Conservation (phyloP, 495 filamentous ascomycete species). For the Neurospora sp. region DNA sequence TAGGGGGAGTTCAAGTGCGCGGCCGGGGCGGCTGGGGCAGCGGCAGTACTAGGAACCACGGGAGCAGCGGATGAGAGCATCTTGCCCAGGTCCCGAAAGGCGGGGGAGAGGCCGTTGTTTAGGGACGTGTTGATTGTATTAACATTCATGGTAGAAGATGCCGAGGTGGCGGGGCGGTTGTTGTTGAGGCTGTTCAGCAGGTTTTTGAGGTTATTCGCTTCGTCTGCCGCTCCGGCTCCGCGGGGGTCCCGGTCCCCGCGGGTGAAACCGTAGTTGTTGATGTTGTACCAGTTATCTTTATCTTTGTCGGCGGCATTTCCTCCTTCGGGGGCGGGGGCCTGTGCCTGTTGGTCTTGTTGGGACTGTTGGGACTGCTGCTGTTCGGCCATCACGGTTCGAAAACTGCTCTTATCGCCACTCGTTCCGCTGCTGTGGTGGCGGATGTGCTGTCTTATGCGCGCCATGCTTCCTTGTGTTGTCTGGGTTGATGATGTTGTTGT, state of each 20-base stretch:
- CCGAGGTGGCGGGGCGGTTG: not conserved
- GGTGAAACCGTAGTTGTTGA: not conserved
- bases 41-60: not conserved
- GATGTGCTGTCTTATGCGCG: conserved; percentile 26
- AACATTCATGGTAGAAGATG: not conserved
- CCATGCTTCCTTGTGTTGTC: conserved; percentile 14
- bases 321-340: not conserved
- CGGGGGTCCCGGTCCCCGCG: not conserved
- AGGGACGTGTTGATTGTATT: not conserved
- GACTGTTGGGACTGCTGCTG: no score
- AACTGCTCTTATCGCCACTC: conserved; percentile 16
- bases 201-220: not conserved
- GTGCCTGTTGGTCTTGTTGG: no score
- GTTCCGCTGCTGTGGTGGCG: conserved; percentile 27
- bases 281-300: not conserved
- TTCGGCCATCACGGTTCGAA: conserved; percentile 9
- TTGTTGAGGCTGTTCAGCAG: not conserved
- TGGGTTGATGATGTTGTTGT: not conserved
- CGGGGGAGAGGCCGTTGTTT: not conserved
- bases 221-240: not conserved
- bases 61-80: not conserved
- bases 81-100: not conserved
- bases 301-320: not conserved
- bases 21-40: no score
- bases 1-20: not conserved